Percentiles rank a stretch among this genome's conserved stretches.
phyloP scores from a whole-genome alignment of 2,329 filamentous ascomycete genomes.

The Fusarium longipes region DNA sequence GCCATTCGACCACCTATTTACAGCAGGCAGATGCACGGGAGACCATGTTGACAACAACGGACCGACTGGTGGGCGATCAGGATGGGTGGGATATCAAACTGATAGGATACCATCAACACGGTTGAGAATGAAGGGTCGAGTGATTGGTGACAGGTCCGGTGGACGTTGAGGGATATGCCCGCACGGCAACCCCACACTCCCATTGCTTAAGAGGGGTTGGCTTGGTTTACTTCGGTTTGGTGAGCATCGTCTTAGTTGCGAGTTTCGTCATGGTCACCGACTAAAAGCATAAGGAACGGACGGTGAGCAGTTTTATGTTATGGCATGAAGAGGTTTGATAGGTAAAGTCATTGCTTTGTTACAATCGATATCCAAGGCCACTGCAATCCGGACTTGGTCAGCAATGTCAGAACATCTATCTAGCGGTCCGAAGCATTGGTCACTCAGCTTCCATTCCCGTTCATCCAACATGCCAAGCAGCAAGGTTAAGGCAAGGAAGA shows the following conservation, averaged over 20 bases:
- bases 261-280: neutral
- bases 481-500: slow-evolving; percentile 23
- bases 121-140: slow-evolving; percentile 38
- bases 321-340: neutral
- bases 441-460: slow-evolving; percentile 21
- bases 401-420: neutral
- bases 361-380: neutral
- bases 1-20: neutral
- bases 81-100: slow-evolving; percentile 36
- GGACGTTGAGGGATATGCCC: slow-evolving; percentile 38
- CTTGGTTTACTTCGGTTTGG: neutral
- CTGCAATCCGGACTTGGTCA: neutral
- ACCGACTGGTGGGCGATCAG: slow-evolving; percentile 43
- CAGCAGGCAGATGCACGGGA: slow-evolving; percentile 9
- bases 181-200: slow-evolving; percentile 46
- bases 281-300: neutral
- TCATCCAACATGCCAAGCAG: slow-evolving; percentile 28
- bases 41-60: slow-evolving; percentile 40
- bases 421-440: neutral
- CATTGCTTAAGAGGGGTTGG: slow-evolving; percentile 34
- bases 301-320: neutral
- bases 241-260: slow-evolving; percentile 8
- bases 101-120: slow-evolving; percentile 48
- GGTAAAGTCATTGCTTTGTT: neutral
- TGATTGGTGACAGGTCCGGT: slow-evolving; percentile 42